Evolutionary conservation across 2,329 filamentous ascomycete species (phyloP).

Genomic region (Alternaria ventricosa): DNA sequence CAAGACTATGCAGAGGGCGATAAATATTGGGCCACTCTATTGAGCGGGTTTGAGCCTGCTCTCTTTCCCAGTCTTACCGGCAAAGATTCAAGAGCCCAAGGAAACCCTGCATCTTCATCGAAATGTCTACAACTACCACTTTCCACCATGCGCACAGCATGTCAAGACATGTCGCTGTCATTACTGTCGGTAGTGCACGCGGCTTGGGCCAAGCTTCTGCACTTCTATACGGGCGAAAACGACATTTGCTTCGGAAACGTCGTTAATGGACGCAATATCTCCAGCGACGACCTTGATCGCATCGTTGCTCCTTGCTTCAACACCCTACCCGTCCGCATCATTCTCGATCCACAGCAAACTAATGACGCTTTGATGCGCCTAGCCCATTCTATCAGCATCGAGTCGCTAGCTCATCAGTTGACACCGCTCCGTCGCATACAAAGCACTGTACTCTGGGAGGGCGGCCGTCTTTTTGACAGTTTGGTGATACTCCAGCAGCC

Average conservation of each 20-base stretch:
- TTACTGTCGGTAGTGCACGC: conserved; percentile 74
- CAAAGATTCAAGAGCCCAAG: background rate
- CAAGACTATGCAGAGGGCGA: conserved; percentile 60
- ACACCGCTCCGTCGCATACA: conserved; percentile 78
- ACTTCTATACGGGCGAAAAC: conserved; percentile 58
- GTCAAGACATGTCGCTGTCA: conserved; percentile 40
- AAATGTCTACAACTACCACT: conserved; percentile 28
- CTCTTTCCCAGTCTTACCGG: conserved; percentile 48
- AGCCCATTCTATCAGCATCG: conserved; percentile 67
- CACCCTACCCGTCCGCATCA: conserved; percentile 74
- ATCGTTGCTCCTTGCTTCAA: conserved; percentile 94
- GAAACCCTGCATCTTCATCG: conserved; percentile 33
- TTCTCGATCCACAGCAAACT: conserved; percentile 56
- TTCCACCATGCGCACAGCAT: conserved; percentile 25
- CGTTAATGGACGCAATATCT: conserved; percentile 75
- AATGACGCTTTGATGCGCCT: conserved; percentile 65
- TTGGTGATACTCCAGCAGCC: conserved; percentile 79
- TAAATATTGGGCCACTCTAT: conserved; percentile 68
- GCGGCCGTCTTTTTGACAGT: conserved; percentile 74
- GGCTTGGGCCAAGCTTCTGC: conserved; percentile 72
- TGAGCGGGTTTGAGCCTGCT: conserved; percentile 60
- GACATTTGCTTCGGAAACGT: conserved; percentile 91
- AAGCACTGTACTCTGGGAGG: conserved; percentile 53
- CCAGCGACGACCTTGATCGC: conserved; percentile 69
- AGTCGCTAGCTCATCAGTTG: conserved; percentile 72